Conservation (phyloP, 768 basidiomycete species). For the Serendipita indica region DNA sequence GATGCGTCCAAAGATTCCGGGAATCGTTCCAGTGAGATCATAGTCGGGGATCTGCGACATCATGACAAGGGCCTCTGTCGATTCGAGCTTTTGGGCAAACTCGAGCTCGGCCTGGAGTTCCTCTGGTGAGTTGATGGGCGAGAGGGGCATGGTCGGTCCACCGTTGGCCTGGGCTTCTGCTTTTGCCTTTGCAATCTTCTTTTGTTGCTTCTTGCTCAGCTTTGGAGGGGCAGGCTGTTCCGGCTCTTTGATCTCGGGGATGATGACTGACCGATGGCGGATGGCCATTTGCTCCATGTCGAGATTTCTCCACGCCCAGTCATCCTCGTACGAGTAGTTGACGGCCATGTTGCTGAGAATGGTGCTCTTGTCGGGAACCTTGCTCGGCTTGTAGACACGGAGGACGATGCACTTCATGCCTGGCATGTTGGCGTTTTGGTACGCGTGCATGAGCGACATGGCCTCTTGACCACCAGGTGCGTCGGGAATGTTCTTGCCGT, state of each 20-base stretch:
- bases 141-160: background rate
- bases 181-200: conserved; percentile 5
- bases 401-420: conserved; percentile 7
- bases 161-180: background rate
- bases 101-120: conserved; percentile 8
- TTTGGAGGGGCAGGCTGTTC: background rate
- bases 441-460: conserved; percentile 4
- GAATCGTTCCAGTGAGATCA: background rate
- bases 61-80: conserved; percentile 7
- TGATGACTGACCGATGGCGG: background rate
- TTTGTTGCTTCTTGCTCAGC: conserved; percentile 9
- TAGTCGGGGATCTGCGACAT: background rate
- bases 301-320: conserved; percentile 7
- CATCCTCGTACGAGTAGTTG: conserved; percentile 9
- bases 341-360: conserved; percentile 3
- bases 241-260: conserved; percentile 4
- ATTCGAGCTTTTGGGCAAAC: conserved; percentile 9
- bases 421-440: conserved; percentile 1
- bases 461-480: conserved; percentile 3
- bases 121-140: conserved; percentile 7
- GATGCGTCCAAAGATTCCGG: background rate
- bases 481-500: conserved; percentile 7
- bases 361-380: background rate
- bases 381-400: conserved; percentile 1
- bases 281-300: conserved; percentile 9